Percentiles rank a stretch among this genome's conserved stretches.
Conservation (phyloP, 1,139 yeast species). For the Protomyces lactucae-debilis region DNA sequence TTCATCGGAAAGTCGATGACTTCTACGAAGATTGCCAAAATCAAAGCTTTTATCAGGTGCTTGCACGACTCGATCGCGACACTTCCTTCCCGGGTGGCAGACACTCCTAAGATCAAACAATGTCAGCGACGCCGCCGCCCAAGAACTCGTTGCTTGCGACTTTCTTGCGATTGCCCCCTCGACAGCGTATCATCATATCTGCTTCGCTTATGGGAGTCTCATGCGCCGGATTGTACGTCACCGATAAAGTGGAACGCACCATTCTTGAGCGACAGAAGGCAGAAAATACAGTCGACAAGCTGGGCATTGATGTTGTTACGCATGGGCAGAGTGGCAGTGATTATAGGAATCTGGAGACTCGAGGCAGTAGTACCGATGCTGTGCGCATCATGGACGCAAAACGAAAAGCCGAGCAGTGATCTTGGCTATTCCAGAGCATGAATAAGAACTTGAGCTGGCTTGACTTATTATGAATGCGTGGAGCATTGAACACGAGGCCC, state of each 20-base stretch:
- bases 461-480: too few relatives aligned
- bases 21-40: too few relatives aligned
- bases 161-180: slow-evolving; percentile 8
- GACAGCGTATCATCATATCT: slow-evolving; percentile 14
- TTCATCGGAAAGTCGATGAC: too few relatives aligned
- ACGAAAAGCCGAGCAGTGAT: not conserved
- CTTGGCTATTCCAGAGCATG: too few relatives aligned
- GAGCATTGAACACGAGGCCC: too few relatives aligned
- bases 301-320: slow-evolving; percentile 12
- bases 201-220: slow-evolving; percentile 18
- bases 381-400: slow-evolving; percentile 3
- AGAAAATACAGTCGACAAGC: not conserved
- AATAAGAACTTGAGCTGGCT: too few relatives aligned
- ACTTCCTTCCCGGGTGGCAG: too few relatives aligned
- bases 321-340: not conserved
- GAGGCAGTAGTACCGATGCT: slow-evolving; percentile 21
- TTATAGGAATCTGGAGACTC: slow-evolving; percentile 3
- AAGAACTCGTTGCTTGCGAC: slow-evolving; percentile 13
- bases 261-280: slow-evolving; percentile 10
- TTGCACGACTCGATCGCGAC: too few relatives aligned
- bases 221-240: slow-evolving; percentile 11
- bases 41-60: too few relatives aligned
- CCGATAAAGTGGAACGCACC: slow-evolving; percentile 16
- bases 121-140: slow-evolving; percentile 27
- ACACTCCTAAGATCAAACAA: not conserved